Evolutionary conservation across 164 flowering plant genomes (phyloP).

Genomic region (Sextonia rubra): DNA sequence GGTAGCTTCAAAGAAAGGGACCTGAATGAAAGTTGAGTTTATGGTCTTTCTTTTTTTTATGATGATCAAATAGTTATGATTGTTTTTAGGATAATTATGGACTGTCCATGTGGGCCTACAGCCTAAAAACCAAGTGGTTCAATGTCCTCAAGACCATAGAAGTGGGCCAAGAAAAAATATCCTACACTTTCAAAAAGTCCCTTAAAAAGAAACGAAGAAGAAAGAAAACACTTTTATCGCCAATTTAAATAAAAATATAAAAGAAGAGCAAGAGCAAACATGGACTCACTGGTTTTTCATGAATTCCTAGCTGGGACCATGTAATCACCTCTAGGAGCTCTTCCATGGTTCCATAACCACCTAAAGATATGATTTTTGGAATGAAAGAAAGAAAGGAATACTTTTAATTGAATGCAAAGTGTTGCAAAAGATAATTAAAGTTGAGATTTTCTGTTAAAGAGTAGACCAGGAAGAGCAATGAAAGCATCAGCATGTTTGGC

Average conservation of each 20-base stretch:
- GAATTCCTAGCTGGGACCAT: slow-evolving; percentile 46
- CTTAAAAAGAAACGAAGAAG: not conserved
- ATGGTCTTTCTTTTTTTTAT: not conserved
- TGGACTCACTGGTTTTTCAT: slow-evolving; percentile 32
- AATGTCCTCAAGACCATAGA: not conserved
- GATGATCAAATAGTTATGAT: not conserved
- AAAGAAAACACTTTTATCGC: too few species aligned
- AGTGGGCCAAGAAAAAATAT: too few species aligned
- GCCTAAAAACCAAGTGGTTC: not conserved
- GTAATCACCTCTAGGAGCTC: slow-evolving; percentile 41
- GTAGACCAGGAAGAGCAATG: slow-evolving; percentile 30
- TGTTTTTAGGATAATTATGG: not conserved
- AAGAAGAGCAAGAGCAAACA: not conserved
- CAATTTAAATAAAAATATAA: too few species aligned
- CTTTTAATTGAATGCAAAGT: not conserved
- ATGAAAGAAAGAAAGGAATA: slow-evolving; percentile 11
- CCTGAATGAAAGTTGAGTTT: not conserved
- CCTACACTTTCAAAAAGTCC: not conserved
- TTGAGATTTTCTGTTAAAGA: slow-evolving; percentile 22
- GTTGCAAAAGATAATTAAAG: not conserved
- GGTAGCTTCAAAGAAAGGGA: too few species aligned
- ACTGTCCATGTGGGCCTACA: not conserved
- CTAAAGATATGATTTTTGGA: slow-evolving; percentile 6
- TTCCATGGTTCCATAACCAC: slow-evolving; percentile 44
- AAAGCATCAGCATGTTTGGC: slow-evolving; percentile 20